Conservation (phyloP, 2,329 filamentous ascomycete genomes). For the Curvularia sp. region DNA sequence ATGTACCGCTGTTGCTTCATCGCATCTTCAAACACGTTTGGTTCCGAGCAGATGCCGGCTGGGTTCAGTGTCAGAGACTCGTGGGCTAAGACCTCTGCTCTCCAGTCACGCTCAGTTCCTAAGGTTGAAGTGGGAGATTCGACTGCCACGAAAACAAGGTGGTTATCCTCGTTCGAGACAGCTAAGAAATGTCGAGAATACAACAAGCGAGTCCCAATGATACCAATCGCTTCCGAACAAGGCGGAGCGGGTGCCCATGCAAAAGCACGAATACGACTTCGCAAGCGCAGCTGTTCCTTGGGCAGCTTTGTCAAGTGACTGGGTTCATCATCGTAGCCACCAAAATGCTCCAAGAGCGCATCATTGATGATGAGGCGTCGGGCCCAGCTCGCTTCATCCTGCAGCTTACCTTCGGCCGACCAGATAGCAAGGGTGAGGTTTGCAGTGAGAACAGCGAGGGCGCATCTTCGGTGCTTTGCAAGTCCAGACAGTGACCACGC, state of each 20-base stretch:
- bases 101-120: constrained; percentile 36
- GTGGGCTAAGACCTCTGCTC: constrained; percentile 35
- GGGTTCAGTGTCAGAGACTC: constrained; percentile 29
- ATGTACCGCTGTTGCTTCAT: constrained; percentile 44
- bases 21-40: constrained; percentile 40
- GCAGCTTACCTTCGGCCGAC: constrained; percentile 55
- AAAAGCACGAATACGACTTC: constrained; percentile 52
- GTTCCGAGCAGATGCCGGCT: constrained; percentile 19
- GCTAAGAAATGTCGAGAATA: constrained; percentile 46
- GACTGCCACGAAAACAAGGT: constrained; percentile 49
- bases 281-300: constrained; percentile 48
- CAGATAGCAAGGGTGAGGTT: constrained; percentile 65
- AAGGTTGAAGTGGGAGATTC: constrained; percentile 48
- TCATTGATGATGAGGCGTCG: constrained; percentile 62
- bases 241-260: constrained; percentile 49
- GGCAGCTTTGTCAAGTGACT: constrained; percentile 19
- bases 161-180: constrained; percentile 52
- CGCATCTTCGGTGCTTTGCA: constrained; percentile 60
- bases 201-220: constrained; percentile 36
- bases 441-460: constrained; percentile 63
- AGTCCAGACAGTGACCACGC: constrained; percentile 65
- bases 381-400: constrained; percentile 57
- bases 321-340: constrained; percentile 18
- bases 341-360: constrained; percentile 52
- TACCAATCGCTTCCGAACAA: constrained; percentile 9